Percentiles rank a stretch among this genome's conserved stretches.
Evolutionary conservation across 805 yeast genomes (phyloP).

Genomic region (Ogataea haglerorum): DNA sequence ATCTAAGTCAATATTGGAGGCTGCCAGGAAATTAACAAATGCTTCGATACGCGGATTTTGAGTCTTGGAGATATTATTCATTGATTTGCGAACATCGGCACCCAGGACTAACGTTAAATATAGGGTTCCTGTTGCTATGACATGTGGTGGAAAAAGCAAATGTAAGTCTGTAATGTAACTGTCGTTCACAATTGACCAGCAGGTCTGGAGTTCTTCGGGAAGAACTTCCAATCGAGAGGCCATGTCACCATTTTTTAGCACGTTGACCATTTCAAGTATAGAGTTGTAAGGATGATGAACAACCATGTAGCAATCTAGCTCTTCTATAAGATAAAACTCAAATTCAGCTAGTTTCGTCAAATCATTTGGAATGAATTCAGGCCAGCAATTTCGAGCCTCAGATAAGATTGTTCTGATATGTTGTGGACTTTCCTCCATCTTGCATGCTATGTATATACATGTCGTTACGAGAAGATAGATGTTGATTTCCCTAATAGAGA

Average conservation of each 20-base stretch:
- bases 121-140: slow-evolving; percentile 77
- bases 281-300: slow-evolving; percentile 75
- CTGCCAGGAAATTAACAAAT: slow-evolving; percentile 65
- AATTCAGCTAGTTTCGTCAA: slow-evolving; percentile 90
- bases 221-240: slow-evolving; percentile 33
- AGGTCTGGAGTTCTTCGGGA: slow-evolving; percentile 71
- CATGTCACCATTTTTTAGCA: slow-evolving; percentile 34
- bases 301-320: slow-evolving; percentile 67
- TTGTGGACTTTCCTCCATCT: slow-evolving; percentile 93
- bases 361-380: slow-evolving; percentile 90
- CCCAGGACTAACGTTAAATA: slow-evolving; percentile 69
- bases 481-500: slow-evolving; percentile 76
- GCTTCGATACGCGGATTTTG: slow-evolving; percentile 44
- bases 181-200: slow-evolving; percentile 90
- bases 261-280: slow-evolving; percentile 48
- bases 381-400: slow-evolving; percentile 91
- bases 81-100: slow-evolving; percentile 26
- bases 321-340: slow-evolving; percentile 91
- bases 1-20: slow-evolving; percentile 71
- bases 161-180: slow-evolving; percentile 85
- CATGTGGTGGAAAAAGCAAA: slow-evolving; percentile 82
- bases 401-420: slow-evolving; percentile 79
- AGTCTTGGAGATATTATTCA: background rate
- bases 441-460: slow-evolving; percentile 84
- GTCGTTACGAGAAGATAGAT: slow-evolving; percentile 78